Base-by-base conservation (phyloP, 2,329 filamentous ascomycete species). In the Aspergillus sp. region DNA sequence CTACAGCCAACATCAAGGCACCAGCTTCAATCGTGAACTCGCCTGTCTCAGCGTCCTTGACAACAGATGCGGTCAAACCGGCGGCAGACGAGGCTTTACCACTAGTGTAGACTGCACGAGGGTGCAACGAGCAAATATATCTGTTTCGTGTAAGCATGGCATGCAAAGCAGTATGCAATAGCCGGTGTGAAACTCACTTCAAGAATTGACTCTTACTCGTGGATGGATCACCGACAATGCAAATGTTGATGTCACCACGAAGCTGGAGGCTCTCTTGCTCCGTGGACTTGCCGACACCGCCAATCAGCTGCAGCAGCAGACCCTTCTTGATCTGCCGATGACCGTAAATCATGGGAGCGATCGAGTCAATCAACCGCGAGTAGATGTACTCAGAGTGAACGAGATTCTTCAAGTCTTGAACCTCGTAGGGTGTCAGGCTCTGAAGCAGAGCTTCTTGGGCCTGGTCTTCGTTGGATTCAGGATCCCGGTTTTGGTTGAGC, bases 11-110 rank as follows among this genome's bases (percentile, higher is more conserved):
- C 95, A 99, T 98, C 60, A 99, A 86, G 11, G 95, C 95, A 80
- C 95, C 95, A 6, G 95, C 95, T 80, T 99, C 95, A 68, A 99
- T 99, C 13, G 95, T 99, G 75, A 97, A 97, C 73, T 99, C 95
- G 66, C 95, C 95, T 19, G 95, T 99, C 79, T 99, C 95, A 73
- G 98, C 93, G 71, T 99, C 95, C 76, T 98, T 99, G 63, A 98
- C 89, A 0, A 99, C 95, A 0, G 95, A 94, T 3, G 95, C 95
- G 3, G 95, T 99, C 61, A 99, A 85, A 91, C 95, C 95, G 57
- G 95, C 95, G 8, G 95, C 95, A 0, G 94, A 98, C 3, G 94
- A 98, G 2, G 95, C 95, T 76, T 99, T 99, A 60, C 95, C 95
- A 60, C 92, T 97, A 23, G 95, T 99, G 77, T 99, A 99, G 49